Evolutionary conservation across 2,329 filamentous ascomycete genomes (phyloP).

Genomic region (Aspergillus transmontanensis): DNA sequence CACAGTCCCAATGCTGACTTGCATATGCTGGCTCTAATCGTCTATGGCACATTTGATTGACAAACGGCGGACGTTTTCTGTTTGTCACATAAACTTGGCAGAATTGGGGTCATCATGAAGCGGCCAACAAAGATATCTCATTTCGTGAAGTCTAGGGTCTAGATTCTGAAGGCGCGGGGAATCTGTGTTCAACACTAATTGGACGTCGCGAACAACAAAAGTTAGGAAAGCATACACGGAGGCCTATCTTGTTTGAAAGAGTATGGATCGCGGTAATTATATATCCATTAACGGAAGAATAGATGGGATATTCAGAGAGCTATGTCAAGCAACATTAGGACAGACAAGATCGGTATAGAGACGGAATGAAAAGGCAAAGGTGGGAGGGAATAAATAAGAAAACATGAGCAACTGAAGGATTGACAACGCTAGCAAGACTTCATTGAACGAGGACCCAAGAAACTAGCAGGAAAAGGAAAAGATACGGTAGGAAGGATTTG

Average conservation of each 20-base stretch:
- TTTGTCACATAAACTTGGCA: background rate
- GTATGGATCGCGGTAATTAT: background rate
- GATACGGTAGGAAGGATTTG: background rate
- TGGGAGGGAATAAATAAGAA: background rate
- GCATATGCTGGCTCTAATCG: background rate
- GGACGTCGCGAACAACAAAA: background rate
- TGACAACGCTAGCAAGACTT: slow-evolving; percentile 3
- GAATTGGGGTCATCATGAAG: background rate
- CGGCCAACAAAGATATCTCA: background rate
- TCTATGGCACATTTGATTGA: background rate
- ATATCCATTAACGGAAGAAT: background rate
- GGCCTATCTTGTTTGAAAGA: background rate
- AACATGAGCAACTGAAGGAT: background rate
- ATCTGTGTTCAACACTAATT: background rate
- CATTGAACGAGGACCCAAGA: background rate
- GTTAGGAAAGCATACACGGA: background rate
- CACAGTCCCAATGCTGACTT: background rate
- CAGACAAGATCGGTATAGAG: slow-evolving; percentile 1
- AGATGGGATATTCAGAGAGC: background rate
- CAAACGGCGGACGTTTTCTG: background rate
- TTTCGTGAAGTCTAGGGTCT: background rate
- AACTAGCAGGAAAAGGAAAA: background rate
- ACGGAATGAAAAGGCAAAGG: background rate
- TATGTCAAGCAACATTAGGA: slow-evolving; percentile 1
- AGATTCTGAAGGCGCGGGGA: background rate